phyloP scores from a whole-genome alignment of 345 rosid genomes.

The Ceriops zippeliana region DNA sequence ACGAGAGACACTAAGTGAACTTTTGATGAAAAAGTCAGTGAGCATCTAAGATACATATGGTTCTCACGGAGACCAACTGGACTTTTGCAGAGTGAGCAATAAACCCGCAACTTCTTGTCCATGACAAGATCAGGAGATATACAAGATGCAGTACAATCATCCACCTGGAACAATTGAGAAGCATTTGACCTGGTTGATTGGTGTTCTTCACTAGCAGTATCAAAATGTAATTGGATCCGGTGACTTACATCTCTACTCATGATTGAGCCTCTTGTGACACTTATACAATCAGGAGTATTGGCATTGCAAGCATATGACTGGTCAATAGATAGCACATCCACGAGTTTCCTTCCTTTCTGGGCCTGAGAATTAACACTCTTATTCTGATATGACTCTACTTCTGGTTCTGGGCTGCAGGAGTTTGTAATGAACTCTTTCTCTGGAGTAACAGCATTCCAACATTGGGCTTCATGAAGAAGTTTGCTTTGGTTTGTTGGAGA shows the following conservation, averaged over 20 bases:
- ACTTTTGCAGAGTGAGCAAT: constrained; percentile 64
- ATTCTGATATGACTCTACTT: constrained; percentile 50
- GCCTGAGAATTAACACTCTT: constrained; percentile 65
- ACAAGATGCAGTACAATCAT: constrained; percentile 9
- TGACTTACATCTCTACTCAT: constrained; percentile 30
- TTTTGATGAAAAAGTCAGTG: constrained; percentile 56
- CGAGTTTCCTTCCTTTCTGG: constrained; percentile 50
- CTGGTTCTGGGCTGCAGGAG: constrained; percentile 33
- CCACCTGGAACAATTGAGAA: background rate
- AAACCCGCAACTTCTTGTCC: constrained; percentile 47
- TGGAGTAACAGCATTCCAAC: constrained; percentile 41
- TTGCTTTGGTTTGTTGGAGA: constrained; percentile 32
- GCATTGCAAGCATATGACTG: constrained; percentile 23
- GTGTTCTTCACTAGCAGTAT: constrained; percentile 27
- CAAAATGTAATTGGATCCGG: constrained; percentile 52
- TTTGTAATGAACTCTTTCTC: constrained; percentile 32
- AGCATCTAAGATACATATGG: constrained; percentile 44
- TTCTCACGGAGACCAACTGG: constrained; percentile 63
- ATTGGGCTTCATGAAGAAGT: constrained; percentile 30
- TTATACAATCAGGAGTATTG: constrained; percentile 23
- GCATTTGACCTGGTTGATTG: constrained; percentile 26
- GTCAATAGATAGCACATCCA: constrained; percentile 34
- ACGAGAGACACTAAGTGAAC: constrained; percentile 50
- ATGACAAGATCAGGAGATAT: constrained; percentile 30
- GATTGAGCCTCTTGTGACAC: constrained; percentile 21